These are phyloP conservation scores for Suillus weaverae DNA, from an alignment of 768 basidiomycete genomes.

Conservation along the genomic window DNA sequence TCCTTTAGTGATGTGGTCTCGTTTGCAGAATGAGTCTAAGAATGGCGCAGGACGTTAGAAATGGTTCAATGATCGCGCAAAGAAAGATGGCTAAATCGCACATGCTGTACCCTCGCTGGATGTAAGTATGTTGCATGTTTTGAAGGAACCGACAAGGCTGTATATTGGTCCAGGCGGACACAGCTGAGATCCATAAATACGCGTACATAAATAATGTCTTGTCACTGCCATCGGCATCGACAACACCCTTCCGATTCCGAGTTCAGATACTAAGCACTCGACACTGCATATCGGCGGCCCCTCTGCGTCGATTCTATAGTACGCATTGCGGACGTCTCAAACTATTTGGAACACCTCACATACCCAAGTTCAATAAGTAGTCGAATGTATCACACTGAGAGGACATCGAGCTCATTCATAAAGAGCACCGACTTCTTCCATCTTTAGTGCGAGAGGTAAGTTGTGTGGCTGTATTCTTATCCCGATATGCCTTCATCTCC, in stretches of 20 bases:
- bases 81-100: neutral
- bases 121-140: neutral
- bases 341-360: neutral
- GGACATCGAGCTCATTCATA: conserved; percentile 1
- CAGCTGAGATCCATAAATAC: neutral
- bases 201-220: neutral
- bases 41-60: neutral
- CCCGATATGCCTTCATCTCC: neutral
- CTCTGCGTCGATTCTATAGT: neutral
- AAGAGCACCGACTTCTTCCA: neutral
- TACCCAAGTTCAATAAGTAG: neutral
- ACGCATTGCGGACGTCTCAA: neutral
- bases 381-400: conserved; percentile 3
- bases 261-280: neutral
- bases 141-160: neutral
- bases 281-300: neutral
- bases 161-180: neutral
- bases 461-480: neutral
- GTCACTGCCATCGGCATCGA: neutral
- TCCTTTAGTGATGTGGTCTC: neutral
- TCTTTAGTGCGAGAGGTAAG: conserved; percentile 1
- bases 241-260: neutral
- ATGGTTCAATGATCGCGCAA: neutral
- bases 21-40: neutral
- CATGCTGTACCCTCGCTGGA: neutral